Conservation (phyloP, 164 flowering plant species). For the Hamamelis virginiana region DNA sequence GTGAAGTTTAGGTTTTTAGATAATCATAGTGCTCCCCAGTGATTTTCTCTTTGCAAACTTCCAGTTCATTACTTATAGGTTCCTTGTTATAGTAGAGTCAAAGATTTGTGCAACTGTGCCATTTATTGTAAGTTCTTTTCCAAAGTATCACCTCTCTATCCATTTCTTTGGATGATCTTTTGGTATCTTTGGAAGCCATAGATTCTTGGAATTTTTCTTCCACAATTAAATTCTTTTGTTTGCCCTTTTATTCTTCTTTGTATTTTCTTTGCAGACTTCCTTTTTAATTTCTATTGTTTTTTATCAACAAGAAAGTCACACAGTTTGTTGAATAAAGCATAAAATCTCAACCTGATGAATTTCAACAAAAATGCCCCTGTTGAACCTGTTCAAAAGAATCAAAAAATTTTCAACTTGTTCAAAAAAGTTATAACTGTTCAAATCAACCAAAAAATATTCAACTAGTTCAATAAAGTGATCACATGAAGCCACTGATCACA, state of each 20-base stretch:
- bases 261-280: neutral
- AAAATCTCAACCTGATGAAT: too few species aligned
- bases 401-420: too few species aligned
- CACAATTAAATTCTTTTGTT: neutral
- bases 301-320: neutral
- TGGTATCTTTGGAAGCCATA: too few species aligned
- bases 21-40: constrained; percentile 11
- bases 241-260: neutral
- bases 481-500: too few species aligned
- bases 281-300: neutral
- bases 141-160: neutral
- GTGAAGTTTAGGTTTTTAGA: constrained; percentile 15
- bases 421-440: too few species aligned
- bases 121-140: neutral
- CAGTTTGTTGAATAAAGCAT: too few species aligned
- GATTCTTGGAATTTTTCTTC: neutral
- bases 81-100: neutral
- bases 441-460: too few species aligned
- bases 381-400: too few species aligned
- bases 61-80: neutral
- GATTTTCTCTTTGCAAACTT: neutral
- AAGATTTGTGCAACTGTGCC: neutral
- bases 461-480: too few species aligned
- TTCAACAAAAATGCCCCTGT: too few species aligned
- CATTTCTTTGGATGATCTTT: neutral